These are phyloP conservation scores for Dictyostelium firmibasis DNA, from an alignment of 78 protist genomes.

Conservation along the genomic window DNA sequence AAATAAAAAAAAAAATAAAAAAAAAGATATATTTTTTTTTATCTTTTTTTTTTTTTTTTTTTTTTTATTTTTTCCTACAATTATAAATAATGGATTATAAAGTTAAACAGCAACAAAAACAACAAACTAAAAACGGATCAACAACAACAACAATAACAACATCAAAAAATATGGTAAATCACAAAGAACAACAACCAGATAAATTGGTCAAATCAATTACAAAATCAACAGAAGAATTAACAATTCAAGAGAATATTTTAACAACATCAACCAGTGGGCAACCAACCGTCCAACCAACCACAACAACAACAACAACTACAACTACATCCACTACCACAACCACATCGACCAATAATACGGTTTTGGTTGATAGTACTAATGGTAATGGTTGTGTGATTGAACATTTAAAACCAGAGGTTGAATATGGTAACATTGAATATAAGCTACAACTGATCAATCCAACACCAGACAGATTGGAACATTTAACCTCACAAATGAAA, in stretches of 20 bases:
- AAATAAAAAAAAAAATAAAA: too few species aligned
- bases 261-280: not conserved
- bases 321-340: not conserved
- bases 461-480: slow-evolving; percentile 80
- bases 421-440: slow-evolving; percentile 81
- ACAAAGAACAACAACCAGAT: not conserved
- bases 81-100: not conserved
- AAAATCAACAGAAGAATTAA: not conserved
- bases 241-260: not conserved
- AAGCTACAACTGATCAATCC: slow-evolving; percentile 80
- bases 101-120: not conserved
- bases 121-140: too few species aligned
- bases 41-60: not conserved
- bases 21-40: not conserved
- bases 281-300: not conserved
- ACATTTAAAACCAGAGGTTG: slow-evolving; percentile 73
- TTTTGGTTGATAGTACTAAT: not conserved
- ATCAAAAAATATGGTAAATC: not conserved
- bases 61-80: not conserved
- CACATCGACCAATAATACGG: not conserved
- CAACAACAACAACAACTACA: not conserved
- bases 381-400: not conserved
- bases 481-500: slow-evolving; percentile 70
- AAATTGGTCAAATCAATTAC: not conserved
- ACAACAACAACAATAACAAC: not conserved